Evolutionary conservation across 345 rosid species (phyloP), one percentile per base, ranked within the genome.

Genomic region (Acer yangbiense): DNA sequence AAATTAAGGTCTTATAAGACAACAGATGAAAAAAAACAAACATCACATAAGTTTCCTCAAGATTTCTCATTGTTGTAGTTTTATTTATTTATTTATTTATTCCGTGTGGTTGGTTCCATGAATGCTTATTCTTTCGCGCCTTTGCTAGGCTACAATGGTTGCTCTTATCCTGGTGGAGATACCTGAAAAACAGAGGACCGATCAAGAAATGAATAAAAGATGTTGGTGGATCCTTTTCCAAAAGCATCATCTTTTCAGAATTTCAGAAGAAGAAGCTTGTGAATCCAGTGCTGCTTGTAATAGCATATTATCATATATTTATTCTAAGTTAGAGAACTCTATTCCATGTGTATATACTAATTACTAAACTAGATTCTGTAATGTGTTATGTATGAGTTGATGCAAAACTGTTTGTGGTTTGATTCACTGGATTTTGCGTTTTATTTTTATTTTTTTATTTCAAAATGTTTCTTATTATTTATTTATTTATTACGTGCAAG

Each of bases 121-220:
- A 39, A 35, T 9, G 14, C 20, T 35, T 65, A 25, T 16, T 23
- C 58, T 68, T 9, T 65, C 64, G 16, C 60, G 14, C 55, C 62
- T 23, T 60, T 77, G 54, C 69, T 29, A 88, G 91, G 90, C 77
- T 73, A 79, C 44, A 55, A 79, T 54, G 81, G 79, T 39, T 89
- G 91, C 83, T 55, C 68, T 58, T 89, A 82, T 68, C 87, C 91
- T 16, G 72, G 89, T 65, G 82, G 78, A 16, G 76, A 81, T 69
- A 29, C 74, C 66, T 78, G 68, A 83, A 41, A 76, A 68, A 68
- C 29, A 1, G 66, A 23, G 48, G 35, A 55, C 41, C 58, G 35
- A 35, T 9, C n/a, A 52, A 46, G 25, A 25, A 14, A 71, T 50
- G 60, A 70, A 79, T 60, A 65, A 61, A 60, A 60, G 58, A 6